Evolutionary conservation across 2,329 filamentous ascomycete genomes (phyloP), one percentile per base, ranked within the genome.

Genomic region (Apiospora phragmitis): DNA sequence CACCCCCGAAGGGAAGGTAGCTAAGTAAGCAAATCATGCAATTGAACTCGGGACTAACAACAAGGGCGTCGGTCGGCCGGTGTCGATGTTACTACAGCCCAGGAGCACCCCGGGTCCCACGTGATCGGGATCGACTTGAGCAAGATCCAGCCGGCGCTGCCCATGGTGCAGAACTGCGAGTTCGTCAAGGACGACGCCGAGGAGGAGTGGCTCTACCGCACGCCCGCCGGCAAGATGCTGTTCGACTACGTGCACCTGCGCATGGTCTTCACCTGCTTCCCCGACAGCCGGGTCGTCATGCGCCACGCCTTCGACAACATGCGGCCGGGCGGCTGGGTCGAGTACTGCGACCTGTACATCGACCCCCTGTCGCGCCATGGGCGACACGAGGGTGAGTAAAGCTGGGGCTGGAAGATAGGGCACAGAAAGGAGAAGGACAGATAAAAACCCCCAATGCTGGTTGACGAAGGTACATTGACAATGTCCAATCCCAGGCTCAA

Each of bases 161-260:
- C 42, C 42, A 49, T 49, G 66, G 43, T 41, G 29, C 45, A 45
- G 26, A 70, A 70, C 42, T 67, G 65, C 29, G 43, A 49, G 18
- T 70, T 70, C 43, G 38, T 68, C 26, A 70, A 68, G 67, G 70
- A 68, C 29, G 70, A 70, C 35, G 43, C 65, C 14, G 70, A 70
- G 45, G 70, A 68, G 35, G 49, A 67, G 32, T 70, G 70, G 70
- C 65, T 68, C 16, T 70, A 65, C 42, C 43, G 42, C 24, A 24
- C 47, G 14, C 65, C 24, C 42, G 38, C 14, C 42, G 38, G 8
- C 6, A 35, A 51, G 14, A 42, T 55, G 42, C 65, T 65, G 24
- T 67, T 71, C 55, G 70, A 71, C 62, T 69, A 55, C 45, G 59
- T 71, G 2, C 70, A 69, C 35, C 42, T 66, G 26, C 70, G 67